Evolutionary conservation across 345 rosid species (phyloP), one percentile per base, ranked within the genome.

Genomic region (Dovyalis caffra): DNA sequence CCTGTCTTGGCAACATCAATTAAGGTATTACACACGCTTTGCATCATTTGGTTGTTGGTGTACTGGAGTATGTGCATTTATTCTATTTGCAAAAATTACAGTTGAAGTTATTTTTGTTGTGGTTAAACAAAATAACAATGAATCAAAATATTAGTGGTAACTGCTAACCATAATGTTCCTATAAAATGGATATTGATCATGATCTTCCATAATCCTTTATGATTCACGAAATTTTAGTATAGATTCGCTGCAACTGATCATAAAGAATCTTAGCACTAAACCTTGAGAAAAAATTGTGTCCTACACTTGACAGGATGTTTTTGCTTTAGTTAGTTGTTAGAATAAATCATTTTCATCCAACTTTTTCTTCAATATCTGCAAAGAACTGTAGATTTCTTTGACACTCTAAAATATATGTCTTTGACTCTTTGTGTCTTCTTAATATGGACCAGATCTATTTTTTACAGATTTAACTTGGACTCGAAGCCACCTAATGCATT

Each of bases 1-100:
- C 98, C 99, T 0, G 53, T 93, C 70, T 81, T 96, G 82, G 99
- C 99, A 70, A 96, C 99, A 67, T 83, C 93, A 74, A 78, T 93
- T 65, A 95, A 85, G 98, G 99, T 95, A 37, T 60, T 16, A 8
- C 18, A 11, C 28, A 57, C n/a, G 2, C 21, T 14, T 49, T 16
- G 5, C 8, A 16, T 75, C 47, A 25, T 31, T 35, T 72, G 45
- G 28, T 53, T 29, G 6, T 34, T 37, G 23, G 35, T 16, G 9
- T 16, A 14, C 23, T 66, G n/a, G 20, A 20, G 33, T 25, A 5
- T 51, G 9, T 47, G 21, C 2, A 23, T 35, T 69, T 45, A 47
- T 40, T 68, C 32, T 62, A n/a, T 26, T 40, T 77, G 56, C 11
- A 33, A 21, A 12, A 31, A 18, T 25, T 77, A 8, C 64, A n/a